These are phyloP conservation scores for Ilex aquifolium DNA, from an alignment of 257 asterid species.

Conservation along the genomic window DNA sequence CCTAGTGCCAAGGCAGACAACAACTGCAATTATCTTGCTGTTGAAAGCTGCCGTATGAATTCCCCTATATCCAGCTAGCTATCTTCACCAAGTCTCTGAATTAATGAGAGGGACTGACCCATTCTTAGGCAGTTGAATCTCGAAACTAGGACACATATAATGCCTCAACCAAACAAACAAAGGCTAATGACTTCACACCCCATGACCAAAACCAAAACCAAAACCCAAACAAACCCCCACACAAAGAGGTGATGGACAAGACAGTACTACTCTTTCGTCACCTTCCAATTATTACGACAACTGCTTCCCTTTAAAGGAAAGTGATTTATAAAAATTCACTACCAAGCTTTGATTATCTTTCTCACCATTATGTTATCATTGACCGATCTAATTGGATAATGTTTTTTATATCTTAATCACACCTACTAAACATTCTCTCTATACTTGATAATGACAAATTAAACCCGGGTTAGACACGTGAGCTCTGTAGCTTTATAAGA, in stretches of 20 bases:
- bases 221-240: slow-evolving; percentile 13
- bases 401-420: too few species aligned
- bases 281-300: slow-evolving; percentile 15
- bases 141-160: neutral
- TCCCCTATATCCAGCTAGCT: slow-evolving; percentile 22
- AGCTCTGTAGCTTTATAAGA: too few species aligned
- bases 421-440: too few species aligned
- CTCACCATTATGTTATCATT: too few species aligned
- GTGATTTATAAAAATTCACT: slow-evolving; percentile 9
- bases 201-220: slow-evolving; percentile 14
- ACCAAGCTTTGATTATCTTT: neutral
- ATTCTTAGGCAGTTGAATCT: slow-evolving; percentile 37
- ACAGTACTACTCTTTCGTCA: slow-evolving; percentile 27
- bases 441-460: too few species aligned
- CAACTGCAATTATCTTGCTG: slow-evolving; percentile 19
- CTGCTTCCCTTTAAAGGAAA: slow-evolving; percentile 45
- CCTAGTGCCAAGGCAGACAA: too few species aligned
- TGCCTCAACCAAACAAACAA: slow-evolving; percentile 9
- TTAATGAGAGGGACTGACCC: slow-evolving; percentile 36
- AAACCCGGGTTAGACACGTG: too few species aligned
- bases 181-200: slow-evolving; percentile 29
- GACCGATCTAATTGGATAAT: too few species aligned
- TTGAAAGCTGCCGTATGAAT: slow-evolving; percentile 12
- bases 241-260: slow-evolving; percentile 21
- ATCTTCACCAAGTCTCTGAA: slow-evolving; percentile 13